A percentile compares a stretch with the other conserved stretches of the same genome.
Conservation (phyloP, 2,329 filamentous ascomycete species). For the Aspergillus hortae region DNA sequence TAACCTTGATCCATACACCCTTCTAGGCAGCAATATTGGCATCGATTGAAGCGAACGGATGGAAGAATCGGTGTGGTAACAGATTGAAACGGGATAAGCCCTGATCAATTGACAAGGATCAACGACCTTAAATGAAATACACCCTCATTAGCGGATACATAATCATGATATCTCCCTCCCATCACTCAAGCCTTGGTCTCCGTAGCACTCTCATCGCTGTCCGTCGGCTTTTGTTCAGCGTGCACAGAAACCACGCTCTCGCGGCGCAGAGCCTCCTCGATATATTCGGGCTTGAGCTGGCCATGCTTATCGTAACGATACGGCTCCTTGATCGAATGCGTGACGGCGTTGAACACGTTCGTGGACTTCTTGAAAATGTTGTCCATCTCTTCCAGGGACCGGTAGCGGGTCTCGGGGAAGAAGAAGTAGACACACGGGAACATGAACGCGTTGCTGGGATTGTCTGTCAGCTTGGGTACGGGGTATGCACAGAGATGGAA, state of each 20-base stretch:
- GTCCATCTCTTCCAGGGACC: slow-evolving; percentile 68
- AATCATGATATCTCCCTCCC: too few species aligned
- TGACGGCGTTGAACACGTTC: slow-evolving; percentile 47
- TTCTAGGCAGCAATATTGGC: too few species aligned
- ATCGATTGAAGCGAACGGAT: too few species aligned
- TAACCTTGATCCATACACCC: too few species aligned
- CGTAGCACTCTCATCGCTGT: slow-evolving; percentile 23
- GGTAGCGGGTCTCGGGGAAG: slow-evolving; percentile 59
- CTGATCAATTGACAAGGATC: too few species aligned
- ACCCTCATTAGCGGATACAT: too few species aligned
- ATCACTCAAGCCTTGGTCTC: slow-evolving; percentile 11
- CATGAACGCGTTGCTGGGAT: slow-evolving; percentile 57
- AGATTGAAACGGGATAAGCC: too few species aligned
- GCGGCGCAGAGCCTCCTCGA: slow-evolving; percentile 38
- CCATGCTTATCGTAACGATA: slow-evolving; percentile 57
- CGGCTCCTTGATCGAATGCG: slow-evolving; percentile 50
- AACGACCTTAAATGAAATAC: too few species aligned
- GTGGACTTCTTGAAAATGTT: slow-evolving; percentile 58
- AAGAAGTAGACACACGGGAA: slow-evolving; percentile 59
- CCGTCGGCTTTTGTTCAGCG: slow-evolving; percentile 12
- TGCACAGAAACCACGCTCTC: slow-evolving; percentile 16
- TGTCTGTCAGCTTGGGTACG: slow-evolving; percentile 54
- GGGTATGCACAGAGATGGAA: background rate
- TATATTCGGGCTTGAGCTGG: slow-evolving; percentile 47
- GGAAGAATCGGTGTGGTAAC: too few species aligned